Evolutionary conservation across 2,329 filamentous ascomycete species (phyloP).

Genomic region (Trichoderma semiorbis): DNA sequence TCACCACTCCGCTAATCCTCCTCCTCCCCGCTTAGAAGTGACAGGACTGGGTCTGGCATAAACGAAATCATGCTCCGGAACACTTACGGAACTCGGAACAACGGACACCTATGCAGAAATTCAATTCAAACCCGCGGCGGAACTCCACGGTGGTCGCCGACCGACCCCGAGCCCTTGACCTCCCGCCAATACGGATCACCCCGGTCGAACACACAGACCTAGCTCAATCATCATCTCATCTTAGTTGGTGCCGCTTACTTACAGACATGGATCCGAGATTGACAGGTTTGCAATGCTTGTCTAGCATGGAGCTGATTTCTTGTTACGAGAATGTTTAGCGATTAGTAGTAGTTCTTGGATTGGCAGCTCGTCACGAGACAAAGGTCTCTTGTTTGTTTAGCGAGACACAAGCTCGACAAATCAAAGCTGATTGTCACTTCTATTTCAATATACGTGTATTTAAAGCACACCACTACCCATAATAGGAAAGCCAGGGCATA

Average conservation of each 20-base stretch:
- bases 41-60: neutral
- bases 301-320: neutral
- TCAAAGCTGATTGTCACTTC: neutral
- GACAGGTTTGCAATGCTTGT: neutral
- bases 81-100: neutral
- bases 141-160: neutral
- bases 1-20: neutral
- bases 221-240: neutral
- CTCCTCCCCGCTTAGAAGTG: neutral
- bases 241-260: neutral
- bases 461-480: neutral
- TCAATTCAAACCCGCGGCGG: neutral
- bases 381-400: neutral
- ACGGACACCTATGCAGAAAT: neutral
- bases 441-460: neutral
- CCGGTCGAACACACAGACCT: neutral
- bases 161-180: neutral
- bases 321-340: neutral
- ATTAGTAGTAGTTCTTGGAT: neutral
- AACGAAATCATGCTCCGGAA: neutral
- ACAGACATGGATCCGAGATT: neutral
- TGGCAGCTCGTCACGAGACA: neutral
- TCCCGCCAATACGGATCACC: neutral
- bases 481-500: neutral
- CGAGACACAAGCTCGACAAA: neutral